These are phyloP conservation scores for Eudorina sp. DNA, from an alignment of 139 green algal genomes.

Conservation along the genomic window DNA sequence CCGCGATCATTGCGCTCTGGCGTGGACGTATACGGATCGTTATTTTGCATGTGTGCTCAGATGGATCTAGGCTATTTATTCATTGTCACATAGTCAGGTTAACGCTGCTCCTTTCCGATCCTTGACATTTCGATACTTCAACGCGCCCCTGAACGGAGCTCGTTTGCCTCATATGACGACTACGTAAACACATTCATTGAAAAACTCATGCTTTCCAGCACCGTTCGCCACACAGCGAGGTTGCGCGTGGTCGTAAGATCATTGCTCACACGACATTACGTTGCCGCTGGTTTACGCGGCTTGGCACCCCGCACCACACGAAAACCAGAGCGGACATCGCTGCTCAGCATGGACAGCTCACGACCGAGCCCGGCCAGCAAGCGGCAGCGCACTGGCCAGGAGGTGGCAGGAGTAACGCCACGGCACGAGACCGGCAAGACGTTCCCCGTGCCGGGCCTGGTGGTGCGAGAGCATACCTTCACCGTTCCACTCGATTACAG, in stretches of 20 bases:
- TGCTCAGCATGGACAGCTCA: slow-evolving; percentile 19
- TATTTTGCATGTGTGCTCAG: no score
- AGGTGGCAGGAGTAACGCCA: slow-evolving; percentile 22
- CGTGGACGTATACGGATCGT: no score
- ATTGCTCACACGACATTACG: background rate
- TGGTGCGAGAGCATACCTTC: slow-evolving; percentile 73
- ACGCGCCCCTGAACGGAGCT: no score
- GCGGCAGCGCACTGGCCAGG: background rate
- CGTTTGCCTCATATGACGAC: no score
- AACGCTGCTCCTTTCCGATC: background rate
- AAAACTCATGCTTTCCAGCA: slow-evolving; percentile 13
- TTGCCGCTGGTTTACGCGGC: background rate
- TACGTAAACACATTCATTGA: background rate
- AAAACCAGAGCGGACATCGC: background rate
- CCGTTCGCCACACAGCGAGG: background rate
- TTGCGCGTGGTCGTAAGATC: background rate
- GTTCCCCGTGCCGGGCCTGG: slow-evolving; percentile 70
- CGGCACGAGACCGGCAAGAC: slow-evolving; percentile 26
- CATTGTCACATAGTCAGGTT: background rate
- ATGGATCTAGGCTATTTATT: no score
- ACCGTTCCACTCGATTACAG: slow-evolving; percentile 84
- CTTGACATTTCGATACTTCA: no score
- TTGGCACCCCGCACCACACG: background rate
- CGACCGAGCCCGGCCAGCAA: background rate
- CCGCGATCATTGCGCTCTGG: no score